Evolutionary conservation across 1,284 basidiomycete species (phyloP).

Genomic region (Inonotus hispidus): DNA sequence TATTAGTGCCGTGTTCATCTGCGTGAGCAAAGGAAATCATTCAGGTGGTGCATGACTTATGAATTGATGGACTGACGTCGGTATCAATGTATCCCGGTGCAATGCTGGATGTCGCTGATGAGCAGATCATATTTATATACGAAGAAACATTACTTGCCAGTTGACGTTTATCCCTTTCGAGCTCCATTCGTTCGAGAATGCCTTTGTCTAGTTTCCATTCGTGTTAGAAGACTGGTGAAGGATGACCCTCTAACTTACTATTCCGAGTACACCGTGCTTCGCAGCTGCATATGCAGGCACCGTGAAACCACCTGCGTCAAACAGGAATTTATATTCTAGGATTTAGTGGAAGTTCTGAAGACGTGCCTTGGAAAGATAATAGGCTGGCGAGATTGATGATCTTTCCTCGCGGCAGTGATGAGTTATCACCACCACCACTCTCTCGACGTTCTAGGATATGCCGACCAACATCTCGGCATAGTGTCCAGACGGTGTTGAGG

Average conservation of each 20-base stretch:
- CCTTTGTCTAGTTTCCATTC: slow-evolving; percentile 25
- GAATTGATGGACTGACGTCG: slow-evolving; percentile 56
- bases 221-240: background rate
- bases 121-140: slow-evolving; percentile 30
- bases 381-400: slow-evolving; percentile 36
- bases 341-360: slow-evolving; percentile 21
- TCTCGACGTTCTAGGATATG: slow-evolving; percentile 34
- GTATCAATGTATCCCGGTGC: slow-evolving; percentile 92
- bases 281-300: slow-evolving; percentile 92
- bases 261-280: slow-evolving; percentile 74
- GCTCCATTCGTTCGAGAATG: slow-evolving; percentile 40
- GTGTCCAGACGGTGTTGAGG: slow-evolving; percentile 31
- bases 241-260: background rate
- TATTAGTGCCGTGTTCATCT: slow-evolving; percentile 76
- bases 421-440: slow-evolving; percentile 28
- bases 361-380: slow-evolving; percentile 37
- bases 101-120: slow-evolving; percentile 38
- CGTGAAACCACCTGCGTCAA: slow-evolving; percentile 52
- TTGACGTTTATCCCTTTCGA: slow-evolving; percentile 51
- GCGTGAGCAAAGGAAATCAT: slow-evolving; percentile 18
- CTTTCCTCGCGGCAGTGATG: slow-evolving; percentile 28
- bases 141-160: slow-evolving; percentile 20
- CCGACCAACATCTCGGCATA: slow-evolving; percentile 30
- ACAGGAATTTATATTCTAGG: background rate
- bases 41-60: slow-evolving; percentile 21